Evolutionary conservation across 305 asterid species (phyloP), one percentile per base, ranked within the genome.

Genomic region (Rubia balearica): DNA sequence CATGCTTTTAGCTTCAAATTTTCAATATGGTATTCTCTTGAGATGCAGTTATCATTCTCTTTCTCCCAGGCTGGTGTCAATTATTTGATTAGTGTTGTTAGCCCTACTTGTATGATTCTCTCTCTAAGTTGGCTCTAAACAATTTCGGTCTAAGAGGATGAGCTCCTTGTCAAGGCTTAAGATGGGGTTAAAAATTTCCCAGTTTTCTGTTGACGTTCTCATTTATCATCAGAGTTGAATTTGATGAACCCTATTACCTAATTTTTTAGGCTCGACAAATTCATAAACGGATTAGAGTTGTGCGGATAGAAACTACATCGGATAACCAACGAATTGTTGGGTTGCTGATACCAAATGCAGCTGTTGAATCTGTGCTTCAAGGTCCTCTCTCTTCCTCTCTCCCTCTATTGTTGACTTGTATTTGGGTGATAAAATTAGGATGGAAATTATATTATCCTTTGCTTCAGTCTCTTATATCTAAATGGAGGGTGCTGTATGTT

Each of bases 341-440:
- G 60, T 76, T 94, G 74, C 97, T 89, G 71, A 91, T 94, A 72
- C 98, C 99, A 63, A 91, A 87, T 88, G 86, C 97, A 66, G 97
- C 98, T 24, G 98, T 94, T 70, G 92, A 81, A 80, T 80, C 96
- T 51, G 99, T 89, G 77, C 95, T 94, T 80, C 92, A 86, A 89
- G 99, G 99, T 94, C 69, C 70, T 61, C n/a, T 66, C 66, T 59
- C 64, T 70, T 46, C 51, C 64, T 76, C 71, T 65, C 55, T 75
- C 71, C 80, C 77, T 76, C 42, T 51, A 72, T 70, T 51, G 69
- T 74, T 75, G 56, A 66, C 45, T 36, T 16, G 49, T 56, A 11
- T 61, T 13, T 67, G 49, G 61, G 55, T 36, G n/a, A 65, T 53
- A 53, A 24, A 11, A 46, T 1, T 43, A 9, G 36, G 36, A 43